Percentiles rank a stretch among this genome's conserved stretches.
These are phyloP conservation scores for Eucalyptus brandiana DNA, from an alignment of 345 rosid species.

Conservation along the genomic window DNA sequence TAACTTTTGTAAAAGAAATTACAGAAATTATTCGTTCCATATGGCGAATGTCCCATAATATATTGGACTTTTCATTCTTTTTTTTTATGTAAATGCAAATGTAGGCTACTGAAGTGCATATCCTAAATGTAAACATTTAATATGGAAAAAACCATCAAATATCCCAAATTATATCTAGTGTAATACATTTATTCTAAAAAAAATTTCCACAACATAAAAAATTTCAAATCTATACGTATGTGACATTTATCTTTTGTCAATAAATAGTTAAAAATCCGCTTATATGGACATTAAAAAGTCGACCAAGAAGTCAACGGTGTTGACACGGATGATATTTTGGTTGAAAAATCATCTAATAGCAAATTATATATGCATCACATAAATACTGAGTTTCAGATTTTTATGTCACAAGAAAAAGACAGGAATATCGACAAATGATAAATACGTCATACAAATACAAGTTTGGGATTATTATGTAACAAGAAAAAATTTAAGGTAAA, in stretches of 20 bases:
- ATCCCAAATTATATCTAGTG: no score
- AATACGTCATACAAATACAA: neutral
- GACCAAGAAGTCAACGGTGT: no score
- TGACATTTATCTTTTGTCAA: no score
- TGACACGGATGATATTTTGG: no score
- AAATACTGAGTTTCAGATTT: fast-evolving
- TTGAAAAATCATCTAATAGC: no score
- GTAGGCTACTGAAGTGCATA: neutral
- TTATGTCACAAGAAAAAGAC: neutral
- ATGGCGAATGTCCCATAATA: neutral
- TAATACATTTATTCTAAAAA: no score
- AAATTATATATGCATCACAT: neutral
- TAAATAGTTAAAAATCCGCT: no score
- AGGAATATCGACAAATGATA: neutral
- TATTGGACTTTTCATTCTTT: neutral
- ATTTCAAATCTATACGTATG: no score
- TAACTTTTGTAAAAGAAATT: neutral
- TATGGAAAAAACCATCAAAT: neutral
- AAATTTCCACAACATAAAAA: no score
- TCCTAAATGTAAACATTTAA: neutral
- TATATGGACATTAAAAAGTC: no score
- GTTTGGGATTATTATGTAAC: neutral
- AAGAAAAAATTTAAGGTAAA: no score
- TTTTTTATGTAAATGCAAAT: neutral
- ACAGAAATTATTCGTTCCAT: neutral